A percentile compares a stretch with the other conserved stretches of the same genome.
Conservation (phyloP, 768 basidiomycete species). For the Naematelia encephala region DNA sequence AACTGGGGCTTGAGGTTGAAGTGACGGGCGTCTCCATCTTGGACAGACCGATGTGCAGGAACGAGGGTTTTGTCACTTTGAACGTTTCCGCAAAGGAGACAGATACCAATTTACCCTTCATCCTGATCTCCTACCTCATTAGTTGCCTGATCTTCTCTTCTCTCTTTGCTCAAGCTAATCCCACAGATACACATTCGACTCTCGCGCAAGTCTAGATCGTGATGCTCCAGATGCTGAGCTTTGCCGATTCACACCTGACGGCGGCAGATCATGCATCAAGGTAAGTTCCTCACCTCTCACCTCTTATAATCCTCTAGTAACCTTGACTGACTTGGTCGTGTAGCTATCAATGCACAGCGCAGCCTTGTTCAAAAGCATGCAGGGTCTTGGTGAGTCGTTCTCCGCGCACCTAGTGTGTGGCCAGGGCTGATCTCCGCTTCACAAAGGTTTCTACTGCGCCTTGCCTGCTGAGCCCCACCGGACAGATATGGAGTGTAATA, state of each 20-base stretch:
- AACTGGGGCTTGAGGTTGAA: too few species aligned
- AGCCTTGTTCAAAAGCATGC: conserved; percentile 48
- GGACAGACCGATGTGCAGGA: too few species aligned
- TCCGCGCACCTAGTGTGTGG: background rate
- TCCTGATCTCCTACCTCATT: background rate
- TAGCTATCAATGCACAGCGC: conserved; percentile 38
- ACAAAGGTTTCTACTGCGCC: conserved; percentile 44
- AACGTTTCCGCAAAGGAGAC: too few species aligned
- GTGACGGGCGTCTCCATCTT: too few species aligned
- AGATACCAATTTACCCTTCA: too few species aligned
- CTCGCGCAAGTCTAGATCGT: conserved; percentile 16
- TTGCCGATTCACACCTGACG: conserved; percentile 34
- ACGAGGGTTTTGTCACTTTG: too few species aligned
- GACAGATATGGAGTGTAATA: conserved; percentile 46
- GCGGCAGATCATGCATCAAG: conserved; percentile 43
- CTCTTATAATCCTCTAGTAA: background rate
- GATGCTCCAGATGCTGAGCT: conserved; percentile 35
- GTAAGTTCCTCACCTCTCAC: conserved; percentile 16
- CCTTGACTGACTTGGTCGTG: conserved; percentile 1
- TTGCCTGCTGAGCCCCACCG: conserved; percentile 42
- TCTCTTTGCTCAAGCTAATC: background rate
- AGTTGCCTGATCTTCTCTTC: too few species aligned
- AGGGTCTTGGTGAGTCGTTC: conserved; percentile 32
- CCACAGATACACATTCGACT: conserved; percentile 44
- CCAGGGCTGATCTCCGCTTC: background rate